A percentile compares a stretch with the other conserved stretches of the same genome.
These are phyloP conservation scores for Turnera subulata DNA, from an alignment of 345 rosid species.

Conservation along the genomic window DNA sequence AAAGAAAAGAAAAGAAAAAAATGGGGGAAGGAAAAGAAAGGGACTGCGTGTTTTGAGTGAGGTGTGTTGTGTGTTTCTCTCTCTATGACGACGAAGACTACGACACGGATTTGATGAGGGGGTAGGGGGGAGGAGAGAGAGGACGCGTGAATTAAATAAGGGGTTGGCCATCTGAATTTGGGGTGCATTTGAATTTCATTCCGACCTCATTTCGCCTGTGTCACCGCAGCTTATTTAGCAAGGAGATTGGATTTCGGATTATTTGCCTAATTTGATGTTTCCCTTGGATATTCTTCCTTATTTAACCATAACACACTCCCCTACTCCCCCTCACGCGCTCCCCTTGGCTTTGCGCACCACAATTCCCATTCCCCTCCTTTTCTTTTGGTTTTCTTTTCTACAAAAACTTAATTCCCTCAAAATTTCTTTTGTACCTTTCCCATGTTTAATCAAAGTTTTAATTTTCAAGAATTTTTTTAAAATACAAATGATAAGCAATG, in stretches of 20 bases:
- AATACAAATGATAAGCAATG: no score
- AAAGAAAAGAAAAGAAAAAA: neutral
- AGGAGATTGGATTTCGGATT: slow-evolving; percentile 2
- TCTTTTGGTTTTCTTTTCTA: neutral
- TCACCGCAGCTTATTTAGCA: slow-evolving; percentile 33
- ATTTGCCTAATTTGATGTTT: neutral
- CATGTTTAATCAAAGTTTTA: no score
- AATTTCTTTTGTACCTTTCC: no score
- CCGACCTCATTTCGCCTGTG: slow-evolving; percentile 65
- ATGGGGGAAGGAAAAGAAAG: neutral
- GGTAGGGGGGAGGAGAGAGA: slow-evolving; percentile 15
- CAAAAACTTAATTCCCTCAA: no score
- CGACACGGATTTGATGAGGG: slow-evolving; percentile 51
- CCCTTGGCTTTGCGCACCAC: no score
- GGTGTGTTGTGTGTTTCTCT: slow-evolving; percentile 1
- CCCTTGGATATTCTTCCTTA: neutral
- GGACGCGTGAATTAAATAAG: slow-evolving; percentile 42
- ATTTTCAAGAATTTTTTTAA: no score
- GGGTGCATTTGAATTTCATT: slow-evolving; percentile 47
- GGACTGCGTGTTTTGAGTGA: slow-evolving; percentile 5
- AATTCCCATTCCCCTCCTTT: no score
- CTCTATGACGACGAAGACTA: slow-evolving; percentile 26
- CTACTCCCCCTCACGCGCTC: slow-evolving; percentile 6
- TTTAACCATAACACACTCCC: neutral
- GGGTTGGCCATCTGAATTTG: slow-evolving; percentile 1